Base-by-base conservation (phyloP, 306 rosid species). In the Castanea mollissima region DNA sequence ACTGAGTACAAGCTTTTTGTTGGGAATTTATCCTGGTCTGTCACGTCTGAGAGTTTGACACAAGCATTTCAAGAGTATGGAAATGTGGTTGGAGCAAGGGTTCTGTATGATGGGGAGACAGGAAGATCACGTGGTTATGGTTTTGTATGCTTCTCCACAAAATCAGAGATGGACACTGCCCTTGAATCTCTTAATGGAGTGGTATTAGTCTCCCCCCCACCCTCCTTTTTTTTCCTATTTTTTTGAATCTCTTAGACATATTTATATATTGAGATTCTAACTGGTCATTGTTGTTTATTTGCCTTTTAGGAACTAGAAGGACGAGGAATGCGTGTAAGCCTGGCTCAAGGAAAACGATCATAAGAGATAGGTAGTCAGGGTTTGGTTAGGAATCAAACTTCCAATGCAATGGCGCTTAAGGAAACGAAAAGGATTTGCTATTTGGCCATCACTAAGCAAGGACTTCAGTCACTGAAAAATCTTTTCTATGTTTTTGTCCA, bases 111-210 rank as follows among this genome's bases (percentile, higher is more conserved):
- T 32, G 98, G 98, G 2, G 96, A 91, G 75, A 90, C 98, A 0
- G 99, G 98, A 79, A 89, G 76, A 65, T 96, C 99, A 0, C 95
- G 96, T 5, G 96, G 99, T 23, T 96, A 96, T 78, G 99, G 99
- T 73, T 96, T 93, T 18, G 91, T 96, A 16, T 90, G 91, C 85
- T 96, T 81, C 65, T 29, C 94, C 38, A 91, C 89, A 15, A 87
- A 60, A 84, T 73, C 90, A 18, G 99, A 96, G 87, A 90, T 96
- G 98, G 99, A 96, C 80, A 52, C 87, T 67, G 99, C 99, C 59
- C 90, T 96, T 78, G 69, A 62, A 74, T 71, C 87, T 78, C 74
- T 91, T 74, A 83, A 96, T 83, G 86, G 89, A 79, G 84, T 87
- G 97, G 98, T 96, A 89, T 51, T 60, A 15, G 60, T 38, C 60